These are phyloP conservation scores for Yamadazyma siamensis DNA, from an alignment of 1,139 yeast genomes.

Conservation along the genomic window DNA sequence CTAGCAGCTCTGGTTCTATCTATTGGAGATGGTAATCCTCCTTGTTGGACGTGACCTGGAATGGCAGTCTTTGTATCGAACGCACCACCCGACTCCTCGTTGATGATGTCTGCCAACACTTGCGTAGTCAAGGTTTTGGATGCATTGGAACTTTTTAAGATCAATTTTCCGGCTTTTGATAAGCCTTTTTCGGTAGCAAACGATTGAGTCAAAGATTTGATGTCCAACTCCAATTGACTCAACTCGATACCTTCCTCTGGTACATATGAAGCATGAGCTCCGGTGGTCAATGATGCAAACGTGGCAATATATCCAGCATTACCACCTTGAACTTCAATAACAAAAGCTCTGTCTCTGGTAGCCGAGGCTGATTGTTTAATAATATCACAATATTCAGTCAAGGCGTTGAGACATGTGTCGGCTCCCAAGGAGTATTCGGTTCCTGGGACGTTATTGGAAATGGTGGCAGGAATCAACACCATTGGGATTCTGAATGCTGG, in stretches of 20 bases:
- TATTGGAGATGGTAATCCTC: conserved; percentile 92
- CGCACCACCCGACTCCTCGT: conserved; percentile 61
- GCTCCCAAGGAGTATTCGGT: conserved; percentile 92
- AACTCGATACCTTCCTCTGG: conserved; percentile 85
- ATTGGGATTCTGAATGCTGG: conserved; percentile 77
- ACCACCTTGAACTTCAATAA: conserved; percentile 97
- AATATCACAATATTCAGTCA: conserved; percentile 90
- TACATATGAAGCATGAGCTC: conserved; percentile 89
- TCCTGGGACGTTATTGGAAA: conserved; percentile 97
- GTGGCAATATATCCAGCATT: conserved; percentile 92
- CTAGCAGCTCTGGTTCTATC: conserved; percentile 92
- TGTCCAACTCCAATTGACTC: conserved; percentile 19
- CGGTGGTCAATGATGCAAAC: conserved; percentile 82
- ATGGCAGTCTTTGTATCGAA: conserved; percentile 75
- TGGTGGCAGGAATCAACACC: conserved; percentile 81
- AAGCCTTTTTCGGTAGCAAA: conserved; percentile 78
- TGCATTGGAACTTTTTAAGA: conserved; percentile 67
- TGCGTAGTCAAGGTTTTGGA: conserved; percentile 66
- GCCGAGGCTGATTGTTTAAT: conserved; percentile 95
- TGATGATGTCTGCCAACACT: conserved; percentile 64
- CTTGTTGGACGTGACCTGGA: conserved; percentile 94
- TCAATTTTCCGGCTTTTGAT: conserved; percentile 72
- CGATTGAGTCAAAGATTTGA: conserved; percentile 49
- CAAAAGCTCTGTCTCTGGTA: conserved; percentile 90
- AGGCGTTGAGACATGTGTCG: conserved; percentile 89